Base-by-base conservation (phyloP, 148 eudicot genomes). In the Camellia sinensis region DNA sequence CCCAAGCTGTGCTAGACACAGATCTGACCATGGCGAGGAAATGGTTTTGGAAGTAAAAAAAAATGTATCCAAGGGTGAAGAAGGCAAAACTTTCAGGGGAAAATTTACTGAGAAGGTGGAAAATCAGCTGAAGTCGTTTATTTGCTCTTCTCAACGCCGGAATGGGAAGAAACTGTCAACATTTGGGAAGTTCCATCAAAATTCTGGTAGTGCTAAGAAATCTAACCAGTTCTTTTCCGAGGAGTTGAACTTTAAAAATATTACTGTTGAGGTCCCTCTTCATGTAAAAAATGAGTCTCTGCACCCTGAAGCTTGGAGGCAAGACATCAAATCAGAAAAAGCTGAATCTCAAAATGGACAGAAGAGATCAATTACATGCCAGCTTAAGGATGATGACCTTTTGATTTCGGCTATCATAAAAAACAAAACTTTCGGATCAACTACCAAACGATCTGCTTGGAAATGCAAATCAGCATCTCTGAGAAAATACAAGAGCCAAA, bases 361-460 rank as follows among this genome's bases (percentile, higher is more conserved):
- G 83, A 83, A 67, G 82, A 88, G 75, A 81, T 76, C 86, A 70
- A 84, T 45, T 54, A 76, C 84, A 61, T 89, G 91, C 70, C 89
- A 82, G 73, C 91, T 85, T 72, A 86, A 87, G 75, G 98, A 92
- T 85, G 88, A 88, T 70, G 97, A 96, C 80, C 88, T 89, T 79
- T 83, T 90, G 74, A 83, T 91, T 80, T 91, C 99, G 18, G 98
- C 92, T 64, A 84, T 96, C 62, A 79, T 89, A 61, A 90, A 86
- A 84, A 91, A 79, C 67, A 90, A 87, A 86, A 85, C 76, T 80
- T 67, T 77, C 77, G 80, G 71, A 79, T 77, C 90, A 43, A 48
- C 83, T 56, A 80, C 74, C n/a, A 89, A 82, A 46, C 71, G 73
- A 60, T 59, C 85, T 75, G 73, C 77, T 71, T 68, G 70, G 14